Conservation (phyloP, 306 rosid genomes). For the Ceratonia siliqua region DNA sequence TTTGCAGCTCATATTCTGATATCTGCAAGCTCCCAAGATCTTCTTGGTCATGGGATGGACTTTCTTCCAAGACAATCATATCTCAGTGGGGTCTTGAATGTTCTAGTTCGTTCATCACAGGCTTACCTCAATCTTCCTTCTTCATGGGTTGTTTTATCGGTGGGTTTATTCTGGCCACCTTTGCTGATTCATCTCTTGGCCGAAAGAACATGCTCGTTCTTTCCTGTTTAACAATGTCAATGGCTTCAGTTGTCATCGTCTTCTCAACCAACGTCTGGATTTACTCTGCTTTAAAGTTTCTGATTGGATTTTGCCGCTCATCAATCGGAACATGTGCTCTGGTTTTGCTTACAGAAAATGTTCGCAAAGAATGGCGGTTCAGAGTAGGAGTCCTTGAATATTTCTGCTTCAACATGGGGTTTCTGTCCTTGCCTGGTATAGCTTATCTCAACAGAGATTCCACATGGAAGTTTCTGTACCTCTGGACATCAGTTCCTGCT, state of each 20-base stretch:
- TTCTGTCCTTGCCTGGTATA: slow-evolving; percentile 14
- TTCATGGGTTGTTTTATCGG: slow-evolving; percentile 20
- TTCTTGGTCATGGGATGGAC: slow-evolving; percentile 36
- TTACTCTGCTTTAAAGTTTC: slow-evolving; percentile 24
- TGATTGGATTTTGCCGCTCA: slow-evolving; percentile 6
- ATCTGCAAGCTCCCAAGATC: slow-evolving; percentile 27
- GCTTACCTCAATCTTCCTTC: slow-evolving; percentile 1
- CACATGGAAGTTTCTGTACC: slow-evolving; percentile 26
- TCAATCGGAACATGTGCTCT: not conserved
- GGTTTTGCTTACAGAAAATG: slow-evolving; percentile 3
- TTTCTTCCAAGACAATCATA: slow-evolving; percentile 18
- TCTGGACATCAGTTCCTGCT: slow-evolving; percentile 29
- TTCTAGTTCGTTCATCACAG: slow-evolving; percentile 20
- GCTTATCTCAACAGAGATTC: slow-evolving; percentile 26
- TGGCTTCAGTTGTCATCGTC: not conserved
- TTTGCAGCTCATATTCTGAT: slow-evolving; percentile 22
- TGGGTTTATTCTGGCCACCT: slow-evolving; percentile 30
- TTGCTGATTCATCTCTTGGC: slow-evolving; percentile 35
- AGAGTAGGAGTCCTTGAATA: not conserved
- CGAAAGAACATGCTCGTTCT: slow-evolving; percentile 30
- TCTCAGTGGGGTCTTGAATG: slow-evolving; percentile 41
- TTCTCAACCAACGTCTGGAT: slow-evolving; percentile 24
- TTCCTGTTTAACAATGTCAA: slow-evolving; percentile 4
- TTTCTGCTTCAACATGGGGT: not conserved
- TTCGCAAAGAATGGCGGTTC: not conserved